Percentiles rank a stretch among this genome's conserved stretches.
These are phyloP conservation scores for Xylariaceae sp. DNA, from an alignment of 2,329 filamentous ascomycete genomes.

Conservation along the genomic window DNA sequence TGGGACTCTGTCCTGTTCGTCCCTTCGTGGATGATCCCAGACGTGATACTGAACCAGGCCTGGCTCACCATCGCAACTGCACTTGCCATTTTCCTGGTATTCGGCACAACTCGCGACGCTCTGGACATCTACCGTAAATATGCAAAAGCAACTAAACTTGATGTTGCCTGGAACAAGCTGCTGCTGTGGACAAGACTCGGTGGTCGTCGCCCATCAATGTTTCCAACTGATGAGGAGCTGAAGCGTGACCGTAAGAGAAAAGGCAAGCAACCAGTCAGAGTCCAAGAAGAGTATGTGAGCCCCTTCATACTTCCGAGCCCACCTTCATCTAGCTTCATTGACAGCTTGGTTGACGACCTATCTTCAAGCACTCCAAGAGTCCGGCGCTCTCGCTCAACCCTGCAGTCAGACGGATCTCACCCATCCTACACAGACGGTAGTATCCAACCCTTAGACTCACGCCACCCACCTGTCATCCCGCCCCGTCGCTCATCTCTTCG, in stretches of 20 bases:
- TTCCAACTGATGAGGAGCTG: not conserved
- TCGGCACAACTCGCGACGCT: slow-evolving; percentile 53
- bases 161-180: slow-evolving; percentile 3
- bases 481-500: slow-evolving; percentile 21
- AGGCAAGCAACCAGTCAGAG: not conserved
- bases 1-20: slow-evolving; percentile 47
- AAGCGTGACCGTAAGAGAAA: not conserved
- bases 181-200: not conserved
- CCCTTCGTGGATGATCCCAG: slow-evolving; percentile 38
- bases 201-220: not conserved
- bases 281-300: not conserved
- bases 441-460: not conserved
- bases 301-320: not conserved
- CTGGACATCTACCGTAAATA: slow-evolving; percentile 44
- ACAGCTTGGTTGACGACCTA: not conserved
- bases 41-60: slow-evolving; percentile 40
- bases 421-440: not conserved
- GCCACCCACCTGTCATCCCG: slow-evolving; percentile 17
- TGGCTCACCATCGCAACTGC: slow-evolving; percentile 48
- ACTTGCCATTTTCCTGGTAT: slow-evolving; percentile 49
- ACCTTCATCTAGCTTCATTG: not conserved
- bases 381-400: not conserved
- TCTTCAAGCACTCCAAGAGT: not conserved
- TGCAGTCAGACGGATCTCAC: not conserved
- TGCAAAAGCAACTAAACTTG: slow-evolving; percentile 14